Evolutionary conservation across 805 yeast genomes (phyloP), one percentile per base, ranked within the genome.

Genomic region (Cyberlindnera subsufficiens): DNA sequence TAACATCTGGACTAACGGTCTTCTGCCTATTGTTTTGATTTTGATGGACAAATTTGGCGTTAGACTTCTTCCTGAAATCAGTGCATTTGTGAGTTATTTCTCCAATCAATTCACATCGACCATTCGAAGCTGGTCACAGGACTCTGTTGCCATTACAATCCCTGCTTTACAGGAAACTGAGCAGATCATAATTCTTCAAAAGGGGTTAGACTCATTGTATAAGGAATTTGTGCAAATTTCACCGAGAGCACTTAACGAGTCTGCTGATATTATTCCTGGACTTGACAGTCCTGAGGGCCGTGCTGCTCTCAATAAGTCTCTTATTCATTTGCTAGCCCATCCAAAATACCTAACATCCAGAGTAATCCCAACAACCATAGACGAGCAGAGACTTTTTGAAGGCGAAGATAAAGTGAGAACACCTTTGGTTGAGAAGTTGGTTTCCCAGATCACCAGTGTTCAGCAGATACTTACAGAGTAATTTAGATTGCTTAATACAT

Each of bases 1-100:
- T 59, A 72, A 75, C 40, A 67, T 86, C n/a, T 90, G 97, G 97
- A 74, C 79, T n/a, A 79, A 82, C 54, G 96, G 96, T 1, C 63
- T 90, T 15, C 66, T 90, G 27, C 80, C 93, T 0, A 75, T 86
- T 5, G 65, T 84, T 17, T 64, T 86, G 39, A 66, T 76, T 1
- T 61, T 86, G 14, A 56, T 87, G 32, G 70, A 80, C 22, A 74
- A 72, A 38, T 76, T 88, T 45, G 91, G 91, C 1, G 72, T 72
- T 1, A 69, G 77, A 35, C 67, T 83, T 2, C 51, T 82, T 1
- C 80, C 87, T 3, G 93, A 87, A 44, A 64, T 80, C 7, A 74
- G 83, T 45, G 65, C 77, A 36, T 84, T 87, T 47, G 68, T 81
- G 3, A 68, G 74, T 17, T 71, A 77, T 29, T 90, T 86, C 61